phyloP scores from a whole-genome alignment of 1,139 yeast genomes.

The Hyphopichia khmerensis region DNA sequence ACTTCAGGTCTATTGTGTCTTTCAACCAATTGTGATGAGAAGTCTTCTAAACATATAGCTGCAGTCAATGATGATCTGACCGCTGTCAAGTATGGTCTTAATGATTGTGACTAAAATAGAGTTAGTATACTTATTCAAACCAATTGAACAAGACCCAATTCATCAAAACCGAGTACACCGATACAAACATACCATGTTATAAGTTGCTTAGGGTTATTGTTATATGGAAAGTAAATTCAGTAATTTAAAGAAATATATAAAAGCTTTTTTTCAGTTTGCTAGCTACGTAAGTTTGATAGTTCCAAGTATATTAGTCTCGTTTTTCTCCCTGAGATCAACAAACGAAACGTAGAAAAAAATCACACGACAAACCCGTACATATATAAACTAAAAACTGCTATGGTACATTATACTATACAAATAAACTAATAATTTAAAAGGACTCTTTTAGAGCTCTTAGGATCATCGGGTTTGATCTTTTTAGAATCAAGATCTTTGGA shows the following conservation, averaged over 20 bases:
- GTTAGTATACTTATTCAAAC: background rate
- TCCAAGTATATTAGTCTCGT: background rate
- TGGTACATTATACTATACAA: background rate
- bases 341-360: background rate
- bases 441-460: slow-evolving; percentile 5
- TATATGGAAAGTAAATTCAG: background rate
- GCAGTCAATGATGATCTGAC: slow-evolving; percentile 93
- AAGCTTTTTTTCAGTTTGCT: background rate
- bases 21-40: slow-evolving; percentile 92
- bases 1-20: slow-evolving; percentile 97
- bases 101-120: slow-evolving; percentile 70
- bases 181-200: background rate
- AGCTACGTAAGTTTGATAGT: background rate
- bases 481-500: background rate
- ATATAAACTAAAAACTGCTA: background rate
- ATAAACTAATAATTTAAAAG: slow-evolving; percentile 9
- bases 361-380: background rate
- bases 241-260: background rate
- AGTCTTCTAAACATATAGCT: slow-evolving; percentile 91
- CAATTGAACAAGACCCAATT: background rate
- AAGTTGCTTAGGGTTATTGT: too few species aligned
- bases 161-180: background rate
- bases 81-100: slow-evolving; percentile 91
- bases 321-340: background rate
- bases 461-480: background rate